Base-by-base conservation (phyloP, 1,284 basidiomycete species). In the Schizopora paradoxa region DNA sequence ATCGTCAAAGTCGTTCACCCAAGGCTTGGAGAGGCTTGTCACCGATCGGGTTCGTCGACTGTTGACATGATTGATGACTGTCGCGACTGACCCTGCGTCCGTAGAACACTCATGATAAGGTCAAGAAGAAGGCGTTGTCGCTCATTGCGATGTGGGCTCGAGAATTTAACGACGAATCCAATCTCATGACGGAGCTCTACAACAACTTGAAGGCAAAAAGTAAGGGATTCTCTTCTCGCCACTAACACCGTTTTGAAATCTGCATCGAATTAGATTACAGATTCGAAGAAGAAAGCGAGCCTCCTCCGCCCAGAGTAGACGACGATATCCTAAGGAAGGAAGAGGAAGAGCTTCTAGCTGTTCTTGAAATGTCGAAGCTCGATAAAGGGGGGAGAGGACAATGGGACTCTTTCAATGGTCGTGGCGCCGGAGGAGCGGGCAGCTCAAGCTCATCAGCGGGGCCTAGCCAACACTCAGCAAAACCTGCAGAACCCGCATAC, bases 291-390 rank as follows among this genome's bases (percentile, higher is more conserved):
- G 69, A 75, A 0, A 59, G 71, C 25, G 86, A 91, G 58, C 69
- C 80, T 5, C 72, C 77, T n/a, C 80, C 82, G 0, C 78, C 77
- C 1, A 62, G 79, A 11, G 81, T 82, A 5, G 82, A 89, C 51
- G 89, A 91, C 53, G 91, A 91, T 21, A 78, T 79, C 18, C 75
- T 89, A 6, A 74, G 86, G 19, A 78, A 78, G 41, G 92, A 96
- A 61, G 92, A 96, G 58, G 93, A 95, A 60, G 93, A 96, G 55
- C 79, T 97, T 1, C 89, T 91, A 56, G 79, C 91, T 2, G 93
- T 85, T 0, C 70, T 97, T 29, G 91, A 93, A 60, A 81, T 94
- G 67, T 90, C 86, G 16, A 84, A 91, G 66, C 79, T 83, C 48
- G 91, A 94, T 62, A 87, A 86, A 57, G 91, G 91, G 13, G 91